Conservation (phyloP, 2,329 filamentous ascomycete species). For the Xylariales sp. region DNA sequence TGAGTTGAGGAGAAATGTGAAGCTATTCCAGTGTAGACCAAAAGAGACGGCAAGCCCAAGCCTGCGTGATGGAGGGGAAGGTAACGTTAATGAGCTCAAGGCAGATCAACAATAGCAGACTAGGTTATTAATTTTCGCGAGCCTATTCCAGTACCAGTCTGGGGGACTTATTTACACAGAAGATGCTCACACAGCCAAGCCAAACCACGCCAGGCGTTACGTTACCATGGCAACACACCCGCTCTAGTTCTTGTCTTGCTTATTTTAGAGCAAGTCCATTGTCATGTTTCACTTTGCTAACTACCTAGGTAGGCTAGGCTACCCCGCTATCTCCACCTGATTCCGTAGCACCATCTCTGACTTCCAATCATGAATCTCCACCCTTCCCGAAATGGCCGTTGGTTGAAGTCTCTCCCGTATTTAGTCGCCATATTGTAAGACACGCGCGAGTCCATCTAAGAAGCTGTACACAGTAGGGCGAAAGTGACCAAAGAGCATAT, state of each 20-base stretch:
- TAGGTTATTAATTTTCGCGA: slow-evolving; percentile 6
- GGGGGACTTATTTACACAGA: too few relatives aligned
- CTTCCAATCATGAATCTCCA: background rate
- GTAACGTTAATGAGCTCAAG: slow-evolving; percentile 1
- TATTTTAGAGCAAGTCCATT: slow-evolving; percentile 8
- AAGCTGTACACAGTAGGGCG: too few relatives aligned
- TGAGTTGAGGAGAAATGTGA: too few relatives aligned
- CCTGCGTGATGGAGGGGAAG: slow-evolving; percentile 3
- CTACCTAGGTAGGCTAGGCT: background rate
- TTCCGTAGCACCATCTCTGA: background rate
- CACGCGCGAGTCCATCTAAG: too few relatives aligned
- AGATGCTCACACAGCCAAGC: background rate
- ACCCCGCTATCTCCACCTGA: background rate
- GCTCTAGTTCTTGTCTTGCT: too few relatives aligned
- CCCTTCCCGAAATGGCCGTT: background rate
- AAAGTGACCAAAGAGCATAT: too few relatives aligned
- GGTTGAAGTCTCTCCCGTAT: background rate
- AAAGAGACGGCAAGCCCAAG: background rate
- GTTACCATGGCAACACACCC: slow-evolving; percentile 8
- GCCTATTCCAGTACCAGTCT: background rate
- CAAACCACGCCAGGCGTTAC: background rate
- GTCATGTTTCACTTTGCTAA: too few relatives aligned
- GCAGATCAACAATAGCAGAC: slow-evolving; percentile 8
- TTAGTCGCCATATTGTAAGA: background rate
- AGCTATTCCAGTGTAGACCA: slow-evolving; percentile 1